Base-by-base conservation (phyloP, 2,329 filamentous ascomycete species). In the Rasamsonia emersonii region DNA sequence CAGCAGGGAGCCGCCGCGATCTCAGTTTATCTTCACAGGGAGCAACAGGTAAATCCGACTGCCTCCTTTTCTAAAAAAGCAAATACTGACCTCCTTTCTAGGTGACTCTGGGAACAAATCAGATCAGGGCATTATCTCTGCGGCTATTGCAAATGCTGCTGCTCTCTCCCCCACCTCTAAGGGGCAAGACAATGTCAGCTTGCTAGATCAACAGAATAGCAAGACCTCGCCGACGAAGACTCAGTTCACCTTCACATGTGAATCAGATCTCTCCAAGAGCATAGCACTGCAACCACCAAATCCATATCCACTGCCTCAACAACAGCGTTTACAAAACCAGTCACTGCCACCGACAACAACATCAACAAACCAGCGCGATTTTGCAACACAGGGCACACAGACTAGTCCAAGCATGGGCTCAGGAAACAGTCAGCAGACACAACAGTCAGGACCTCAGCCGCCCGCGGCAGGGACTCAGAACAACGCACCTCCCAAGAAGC, bases 241-340 rank as follows among this genome's bases (percentile, higher is more conserved):
- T 0, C 86, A 95, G 47, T 98, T 98, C 56, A 98, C 91, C 7
- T 98, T 98, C 53, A 93, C 86, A 9, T 95, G 86, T 59, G 84
- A 93, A 49, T 89, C 88, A 1, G 86, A 91, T 53, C 85, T 86
- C 21, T 79, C 84, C 1, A 85, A 81, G 37, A 77, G 81, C 35
- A 74, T 86, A 54, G 77, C 79, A 31, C 85, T 82, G 78, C 82
- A 83, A 25, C 76, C 79, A 50, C 65, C 70, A 38, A 67, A 63
- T 41, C 41, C 54, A 29, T 56, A 63, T 51, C 46, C 56, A 17
- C 43, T 61, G 15, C 58, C 57, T 7, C 60, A 57, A 28, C 43
- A 50, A 17, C 54, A 54, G 19, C 52, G 53, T 9, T 50, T 51
- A 6, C 48, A 51, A 9, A 46, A 46, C 13, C 49, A 51, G 40